Percentiles rank a stretch among this genome's conserved stretches.
These are phyloP conservation scores for Ophiocordyceps robertsii DNA, from an alignment of 2,329 filamentous ascomycete genomes.

Conservation along the genomic window DNA sequence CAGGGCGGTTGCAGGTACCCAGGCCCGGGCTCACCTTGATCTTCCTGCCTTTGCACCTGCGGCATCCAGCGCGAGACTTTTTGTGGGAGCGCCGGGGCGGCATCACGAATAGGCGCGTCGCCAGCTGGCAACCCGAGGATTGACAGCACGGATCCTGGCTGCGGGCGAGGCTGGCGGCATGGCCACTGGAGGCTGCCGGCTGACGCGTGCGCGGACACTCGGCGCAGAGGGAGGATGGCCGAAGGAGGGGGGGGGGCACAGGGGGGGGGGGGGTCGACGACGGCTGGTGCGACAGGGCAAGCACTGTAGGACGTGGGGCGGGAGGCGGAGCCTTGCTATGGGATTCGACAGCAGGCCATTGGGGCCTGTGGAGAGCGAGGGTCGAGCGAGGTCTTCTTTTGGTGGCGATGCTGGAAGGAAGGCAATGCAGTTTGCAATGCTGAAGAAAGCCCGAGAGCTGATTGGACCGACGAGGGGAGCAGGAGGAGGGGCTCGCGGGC, in stretches of 20 bases:
- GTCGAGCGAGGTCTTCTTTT: too few relatives aligned
- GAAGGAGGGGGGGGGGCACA: background rate
- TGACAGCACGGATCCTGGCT: constrained; percentile 12
- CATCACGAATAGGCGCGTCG: constrained; percentile 27
- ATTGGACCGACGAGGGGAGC: too few relatives aligned
- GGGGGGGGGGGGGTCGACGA: background rate
- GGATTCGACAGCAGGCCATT: too few relatives aligned
- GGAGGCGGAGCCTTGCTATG: too few relatives aligned
- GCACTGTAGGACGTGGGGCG: too few relatives aligned
- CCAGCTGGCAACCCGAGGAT: constrained; percentile 8
- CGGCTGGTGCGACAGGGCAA: background rate
- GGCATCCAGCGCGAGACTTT: constrained; percentile 55
- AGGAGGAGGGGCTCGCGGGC: too few relatives aligned
- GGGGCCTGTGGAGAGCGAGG: too few relatives aligned
- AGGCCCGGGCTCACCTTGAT: constrained; percentile 42
- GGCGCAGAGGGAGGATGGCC: background rate
- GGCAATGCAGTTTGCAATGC: too few relatives aligned
- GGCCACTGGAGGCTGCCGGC: constrained; percentile 2
- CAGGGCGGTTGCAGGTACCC: background rate
- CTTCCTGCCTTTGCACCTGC: constrained; percentile 52
- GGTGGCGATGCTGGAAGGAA: too few relatives aligned
- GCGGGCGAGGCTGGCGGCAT: constrained; percentile 13
- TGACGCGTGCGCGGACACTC: background rate
- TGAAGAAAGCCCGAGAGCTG: too few relatives aligned
- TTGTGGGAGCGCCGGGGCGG: constrained; percentile 55